Evolutionary conservation across 1,139 yeast genomes (phyloP), one percentile per base, ranked within the genome.

Genomic region (Saccharomyces hybrid): DNA sequence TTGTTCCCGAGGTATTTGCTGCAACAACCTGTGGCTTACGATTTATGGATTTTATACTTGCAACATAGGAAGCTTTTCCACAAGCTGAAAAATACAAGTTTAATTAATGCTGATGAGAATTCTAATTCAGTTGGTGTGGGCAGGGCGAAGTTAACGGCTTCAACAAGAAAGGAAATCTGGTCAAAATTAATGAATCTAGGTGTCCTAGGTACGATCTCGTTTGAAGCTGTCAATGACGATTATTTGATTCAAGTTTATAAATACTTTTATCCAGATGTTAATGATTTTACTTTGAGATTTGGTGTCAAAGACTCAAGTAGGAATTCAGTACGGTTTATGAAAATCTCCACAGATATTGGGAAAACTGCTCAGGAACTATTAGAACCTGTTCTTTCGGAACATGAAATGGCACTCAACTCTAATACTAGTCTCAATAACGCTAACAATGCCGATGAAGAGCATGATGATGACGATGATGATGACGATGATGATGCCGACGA

Each of bases 21-120:
- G 25, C 60, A 64, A 46, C 71, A 68, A 50, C 71, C 71, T 25
- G 59, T 67, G n/a, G 68, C 66, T 1, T 61, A 66, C 44, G 64
- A 64, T 20, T 51, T 68, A 34, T 62, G 67, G 65, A 54, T 56
- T 44, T 31, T 59, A 5, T 68, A 67, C 55, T 58, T 56, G 51
- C 58, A 57, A 29, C 62, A 66, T 47, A 64, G 62, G 56, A 64
- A 62, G 48, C 52, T 65, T 13, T 66, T 68, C 53, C 60, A 60
- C 48, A 60, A 64, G 48, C 51, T 60, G 20, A 61, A 60, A 29
- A 54, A 57, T 51, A 29, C 34, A 9, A 50, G 42, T 41, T 49
- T 41, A 26, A 51, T 14, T 31, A 48, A 47, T 28, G 55, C 31
- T 14, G 48, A 49, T 28, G 51, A 49, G 38, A 26, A 23, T 47